Base-by-base conservation (phyloP, 768 basidiomycete genomes). In the Russula lepida region DNA sequence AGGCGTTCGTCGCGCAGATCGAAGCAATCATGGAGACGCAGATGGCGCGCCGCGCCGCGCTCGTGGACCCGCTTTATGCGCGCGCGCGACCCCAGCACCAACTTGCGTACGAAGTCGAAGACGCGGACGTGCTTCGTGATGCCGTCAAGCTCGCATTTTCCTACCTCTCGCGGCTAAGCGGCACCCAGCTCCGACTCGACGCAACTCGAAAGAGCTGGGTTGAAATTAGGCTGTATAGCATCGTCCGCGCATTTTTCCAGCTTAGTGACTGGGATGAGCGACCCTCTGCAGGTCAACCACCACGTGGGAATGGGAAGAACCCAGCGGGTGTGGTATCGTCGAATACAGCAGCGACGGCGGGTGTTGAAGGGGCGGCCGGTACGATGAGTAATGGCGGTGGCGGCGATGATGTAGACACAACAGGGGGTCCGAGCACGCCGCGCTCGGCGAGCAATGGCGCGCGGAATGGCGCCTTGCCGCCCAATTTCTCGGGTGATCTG, bases 91-190 rank as follows among this genome's bases (percentile, higher is more conserved):
- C 85, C 15, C 74, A 82, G 54, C 85, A 91, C 69, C 95, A 99
- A 68, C 79, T 95, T 64, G 85, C 87, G 64, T 94, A 86, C 66
- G 75, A 81, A 33, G 68, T 97, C 56, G 85, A 84, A 39, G 89
- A 95, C 71, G 75, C 82, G 12, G 77, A 78, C 19, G 88, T 93
- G 11, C 71, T 98, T 59, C 90, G 92, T 70, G 97, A 99, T 69
- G 80, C 84, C 25, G 72, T 95, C 71, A 95, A 95, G 76, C 79
- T 99, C 69, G 83, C 88, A 35, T 83, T 98, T 68, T 90, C 90
- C 3, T 91, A 92, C 74, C 77, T 99, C 67, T 95, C 98, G 70
- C 87, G 95, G 41, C 76, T 99, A 67, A 94, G 98, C 70, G 87
- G 95, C 44, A 89, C 88, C 19, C 86, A 86, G 62, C 85, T 81